Evolutionary conservation across 306 rosid species (phyloP).

Genomic region (Hylodesmum podocarpum): DNA sequence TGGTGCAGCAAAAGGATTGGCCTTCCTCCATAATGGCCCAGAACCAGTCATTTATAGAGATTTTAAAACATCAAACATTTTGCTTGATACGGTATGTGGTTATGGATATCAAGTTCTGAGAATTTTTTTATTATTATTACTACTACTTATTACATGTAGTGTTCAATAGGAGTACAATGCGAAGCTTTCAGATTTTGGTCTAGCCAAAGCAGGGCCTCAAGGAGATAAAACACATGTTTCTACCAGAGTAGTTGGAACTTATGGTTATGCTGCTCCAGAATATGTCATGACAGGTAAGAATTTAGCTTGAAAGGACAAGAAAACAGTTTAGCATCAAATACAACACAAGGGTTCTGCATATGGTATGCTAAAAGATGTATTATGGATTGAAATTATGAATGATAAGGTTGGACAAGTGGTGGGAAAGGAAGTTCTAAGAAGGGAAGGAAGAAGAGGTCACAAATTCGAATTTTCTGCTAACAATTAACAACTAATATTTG

Average conservation of each 20-base stretch:
- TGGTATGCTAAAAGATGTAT: conserved; percentile 17
- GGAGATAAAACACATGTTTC: conserved; percentile 99
- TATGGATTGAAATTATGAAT: too few relatives aligned
- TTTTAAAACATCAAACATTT: conserved; percentile 94
- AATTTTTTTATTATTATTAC: not conserved
- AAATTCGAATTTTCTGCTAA: too few relatives aligned
- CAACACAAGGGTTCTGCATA: not conserved
- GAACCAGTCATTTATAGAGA: conserved; percentile 96
- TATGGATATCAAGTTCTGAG: not conserved
- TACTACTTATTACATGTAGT: conserved; percentile 21
- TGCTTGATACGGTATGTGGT: conserved; percentile 86
- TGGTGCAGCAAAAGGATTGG: conserved; percentile 96
- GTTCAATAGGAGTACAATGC: conserved; percentile 81
- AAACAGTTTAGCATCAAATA: not conserved
- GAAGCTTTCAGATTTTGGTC: conserved; percentile 98
- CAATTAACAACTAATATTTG: too few relatives aligned
- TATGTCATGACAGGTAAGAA: conserved; percentile 92
- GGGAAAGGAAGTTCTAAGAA: too few relatives aligned
- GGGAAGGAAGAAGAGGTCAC: too few relatives aligned
- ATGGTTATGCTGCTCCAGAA: conserved; percentile 98
- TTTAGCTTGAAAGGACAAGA: conserved; percentile 15
- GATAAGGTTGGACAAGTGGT: too few relatives aligned
- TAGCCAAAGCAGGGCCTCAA: conserved; percentile 97
- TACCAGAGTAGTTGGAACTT: conserved; percentile 93
- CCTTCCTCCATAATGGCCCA: conserved; percentile 93